phyloP scores from a whole-genome alignment of 805 yeast genomes.

The Lipomyces spencermartinsiae region DNA sequence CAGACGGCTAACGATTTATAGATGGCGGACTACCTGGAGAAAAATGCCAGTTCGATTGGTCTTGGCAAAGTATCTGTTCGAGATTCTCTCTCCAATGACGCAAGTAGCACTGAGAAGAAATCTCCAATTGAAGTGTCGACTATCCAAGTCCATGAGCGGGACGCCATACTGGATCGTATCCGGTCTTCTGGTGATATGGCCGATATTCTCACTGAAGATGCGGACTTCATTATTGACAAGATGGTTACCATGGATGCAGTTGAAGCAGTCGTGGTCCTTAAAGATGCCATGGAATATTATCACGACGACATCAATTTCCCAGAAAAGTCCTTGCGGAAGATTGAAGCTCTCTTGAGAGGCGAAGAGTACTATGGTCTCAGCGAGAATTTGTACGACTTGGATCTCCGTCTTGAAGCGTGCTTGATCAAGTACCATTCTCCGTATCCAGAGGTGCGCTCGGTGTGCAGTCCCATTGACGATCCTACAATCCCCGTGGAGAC shows the following conservation, averaged over 20 bases:
- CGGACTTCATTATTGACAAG: slow-evolving; percentile 51
- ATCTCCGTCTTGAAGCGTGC: slow-evolving; percentile 53
- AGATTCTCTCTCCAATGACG: not conserved
- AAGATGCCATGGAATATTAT: slow-evolving; percentile 50
- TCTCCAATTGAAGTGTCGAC: not conserved
- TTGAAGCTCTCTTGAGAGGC: slow-evolving; percentile 43
- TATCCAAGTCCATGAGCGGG: slow-evolving; percentile 10
- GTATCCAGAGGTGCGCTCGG: slow-evolving; percentile 60
- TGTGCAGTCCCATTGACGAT: slow-evolving; percentile 49
- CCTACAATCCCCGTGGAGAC: slow-evolving; percentile 56
- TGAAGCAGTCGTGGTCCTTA: slow-evolving; percentile 50
- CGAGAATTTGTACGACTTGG: slow-evolving; percentile 38
- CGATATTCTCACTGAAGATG: slow-evolving; percentile 28
- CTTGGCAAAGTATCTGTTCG: not conserved
- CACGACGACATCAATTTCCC: slow-evolving; percentile 55
- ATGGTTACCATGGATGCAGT: slow-evolving; percentile 47
- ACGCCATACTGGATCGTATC: slow-evolving; percentile 19
- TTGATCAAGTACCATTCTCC: slow-evolving; percentile 55
- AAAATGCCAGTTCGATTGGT: not conserved
- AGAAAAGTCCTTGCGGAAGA: slow-evolving; percentile 46
- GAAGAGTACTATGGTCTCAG: slow-evolving; percentile 29
- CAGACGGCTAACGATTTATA: not conserved
- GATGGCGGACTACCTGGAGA: not conserved
- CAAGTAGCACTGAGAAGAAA: not conserved
- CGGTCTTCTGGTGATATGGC: slow-evolving; percentile 26